Base-by-base conservation (phyloP, 768 basidiomycete genomes). In the Paxillus involutus region DNA sequence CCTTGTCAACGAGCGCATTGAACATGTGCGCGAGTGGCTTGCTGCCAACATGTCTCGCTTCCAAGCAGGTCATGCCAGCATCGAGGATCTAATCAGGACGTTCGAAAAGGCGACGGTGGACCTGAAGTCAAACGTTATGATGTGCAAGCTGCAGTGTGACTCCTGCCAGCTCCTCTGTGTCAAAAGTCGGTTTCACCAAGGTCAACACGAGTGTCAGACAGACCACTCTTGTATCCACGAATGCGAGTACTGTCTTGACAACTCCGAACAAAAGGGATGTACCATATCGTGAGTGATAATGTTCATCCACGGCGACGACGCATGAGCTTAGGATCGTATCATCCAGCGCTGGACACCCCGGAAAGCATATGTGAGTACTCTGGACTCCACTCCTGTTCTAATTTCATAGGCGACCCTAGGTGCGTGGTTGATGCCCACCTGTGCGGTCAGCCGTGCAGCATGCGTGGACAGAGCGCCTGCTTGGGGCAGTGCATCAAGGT, bases 401-500 rank as follows among this genome's bases (percentile, higher is more conserved):
- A 29, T 44, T 12, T 4, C 8, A 56, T 37, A 24, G 7, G 44
- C 32, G 47, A 41, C 17, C 35, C 3, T 48, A 83, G 82, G 33
- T 83, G 82, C 59, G 69, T 73, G 33, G 74, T 79, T 4, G 72
- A 73, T 35, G 57, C 65, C 33, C 83, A 84, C 67, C 59, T 81
- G 26, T 82, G 81, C 49, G 80, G 80, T 4, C 63, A 75, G 47
- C 69, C 69, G 19, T 84, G 83, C 58, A 58, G 62, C 29, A 65
- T 80, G 4, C 60, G 61, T 3, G 75, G 72, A 24, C 77, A 71
- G 53, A 66, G 63, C 21, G 82, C 82, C 2, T 84, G 83, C 58
- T 64, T 80, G 11, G 68, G 64, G 17, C 65, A 73, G 32, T 84
- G 83, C 58, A 73, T 73, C 16, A 79, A 80, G 71, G 82, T 80